These are phyloP conservation scores for Entamoeba nuttalli DNA, from an alignment of 208 protist species.

Conservation along the genomic window DNA sequence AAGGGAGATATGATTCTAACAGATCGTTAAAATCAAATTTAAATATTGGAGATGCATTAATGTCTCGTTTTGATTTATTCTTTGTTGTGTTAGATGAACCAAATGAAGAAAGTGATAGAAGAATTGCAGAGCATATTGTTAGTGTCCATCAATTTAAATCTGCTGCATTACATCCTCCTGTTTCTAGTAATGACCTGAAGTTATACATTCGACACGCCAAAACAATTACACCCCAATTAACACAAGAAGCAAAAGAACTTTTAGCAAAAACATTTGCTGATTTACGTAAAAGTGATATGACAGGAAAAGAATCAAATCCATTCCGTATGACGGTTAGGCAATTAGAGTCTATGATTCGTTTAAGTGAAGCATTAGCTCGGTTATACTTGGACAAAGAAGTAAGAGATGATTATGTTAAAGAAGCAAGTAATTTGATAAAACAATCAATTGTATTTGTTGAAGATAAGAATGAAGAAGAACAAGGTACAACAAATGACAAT, in stretches of 20 bases:
- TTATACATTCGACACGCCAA: slow-evolving; percentile 40
- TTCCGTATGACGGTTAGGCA: slow-evolving; percentile 95
- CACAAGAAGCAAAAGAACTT: slow-evolving; percentile 55
- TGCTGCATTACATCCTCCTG: neutral
- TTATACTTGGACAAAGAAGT: slow-evolving; percentile 69
- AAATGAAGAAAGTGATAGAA: slow-evolving; percentile 28
- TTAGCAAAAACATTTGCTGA: slow-evolving; percentile 67
- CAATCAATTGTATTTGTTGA: neutral
- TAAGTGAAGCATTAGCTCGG: slow-evolving; percentile 87
- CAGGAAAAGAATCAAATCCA: slow-evolving; percentile 19
- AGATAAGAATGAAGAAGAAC: neutral
- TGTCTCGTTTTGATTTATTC: slow-evolving; percentile 97
- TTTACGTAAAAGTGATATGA: slow-evolving; percentile 66
- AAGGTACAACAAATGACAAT: neutral
- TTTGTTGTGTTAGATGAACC: slow-evolving; percentile 94
- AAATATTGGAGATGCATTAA: slow-evolving; percentile 84
- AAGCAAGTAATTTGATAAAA: neutral
- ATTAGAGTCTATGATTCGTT: slow-evolving; percentile 89
- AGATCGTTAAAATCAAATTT: slow-evolving; percentile 78
- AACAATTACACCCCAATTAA: slow-evolving; percentile 46
- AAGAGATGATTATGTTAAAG: neutral
- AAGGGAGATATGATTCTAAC: slow-evolving; percentile 81
- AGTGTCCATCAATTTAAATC: neutral
- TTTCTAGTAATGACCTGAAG: slow-evolving; percentile 58
- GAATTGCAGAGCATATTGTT: neutral